Percentiles rank a stretch among this genome's conserved stretches.
Evolutionary conservation across 805 yeast species (phyloP).

Genomic region (Myxozyma mucilagina): DNA sequence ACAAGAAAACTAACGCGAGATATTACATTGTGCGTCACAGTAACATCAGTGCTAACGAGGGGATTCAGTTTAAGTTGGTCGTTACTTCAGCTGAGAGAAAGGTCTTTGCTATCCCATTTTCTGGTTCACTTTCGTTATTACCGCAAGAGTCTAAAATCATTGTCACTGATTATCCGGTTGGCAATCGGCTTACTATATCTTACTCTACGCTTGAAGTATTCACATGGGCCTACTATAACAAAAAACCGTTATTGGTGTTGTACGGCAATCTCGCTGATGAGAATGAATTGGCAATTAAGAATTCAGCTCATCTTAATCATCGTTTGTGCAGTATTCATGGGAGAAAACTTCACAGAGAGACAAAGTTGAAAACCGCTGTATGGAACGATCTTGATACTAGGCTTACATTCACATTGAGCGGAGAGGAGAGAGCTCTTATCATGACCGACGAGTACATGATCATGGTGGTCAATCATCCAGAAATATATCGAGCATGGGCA

Average conservation of each 20-base stretch:
- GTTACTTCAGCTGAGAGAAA: conserved; percentile 3
- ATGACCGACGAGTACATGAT: conserved; percentile 7
- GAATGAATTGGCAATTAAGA: conserved; percentile 12
- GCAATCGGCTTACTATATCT: conserved; percentile 1
- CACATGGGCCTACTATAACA: conserved; percentile 21
- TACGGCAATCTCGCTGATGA: conserved; percentile 22
- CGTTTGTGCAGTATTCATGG: conserved; percentile 13
- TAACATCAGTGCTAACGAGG: conserved; percentile 4
- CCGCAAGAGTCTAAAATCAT: conserved; percentile 20
- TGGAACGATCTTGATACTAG: conserved; percentile 3
- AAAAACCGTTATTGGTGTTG: conserved; percentile 17
- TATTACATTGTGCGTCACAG: conserved; percentile 18
- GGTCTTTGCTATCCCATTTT: conserved; percentile 2
- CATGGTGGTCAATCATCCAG: conserved; percentile 17
- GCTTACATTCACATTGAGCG: conserved; percentile 7
- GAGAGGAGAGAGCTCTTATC: conserved; percentile 11
- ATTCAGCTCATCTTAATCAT: conserved; percentile 2
- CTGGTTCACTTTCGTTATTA: conserved; percentile 8
- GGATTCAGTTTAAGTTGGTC: conserved; percentile 5
- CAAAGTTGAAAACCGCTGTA: background rate
- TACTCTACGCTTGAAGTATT: conserved; percentile 23
- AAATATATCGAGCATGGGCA: conserved; percentile 24
- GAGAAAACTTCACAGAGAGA: background rate
- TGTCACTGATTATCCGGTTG: conserved; percentile 18
- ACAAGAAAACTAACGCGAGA: conserved; percentile 8